Evolutionary conservation across 1,284 basidiomycete genomes (phyloP).

Genomic region (Gymnopus androsaceus): DNA sequence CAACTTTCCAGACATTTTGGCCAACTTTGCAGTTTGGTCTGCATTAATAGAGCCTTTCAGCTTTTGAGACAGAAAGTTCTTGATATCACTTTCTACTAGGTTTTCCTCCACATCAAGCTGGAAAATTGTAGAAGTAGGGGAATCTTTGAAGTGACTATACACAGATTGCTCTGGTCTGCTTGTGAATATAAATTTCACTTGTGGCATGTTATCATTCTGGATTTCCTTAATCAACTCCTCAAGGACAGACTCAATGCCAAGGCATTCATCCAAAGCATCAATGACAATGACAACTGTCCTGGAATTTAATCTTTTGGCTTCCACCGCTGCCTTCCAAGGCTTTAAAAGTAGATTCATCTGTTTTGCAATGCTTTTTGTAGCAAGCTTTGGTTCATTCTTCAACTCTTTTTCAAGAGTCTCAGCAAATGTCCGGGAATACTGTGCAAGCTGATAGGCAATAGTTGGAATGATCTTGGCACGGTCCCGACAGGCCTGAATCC

Average conservation of each 20-base stretch:
- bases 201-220: neutral
- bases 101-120: neutral
- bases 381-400: neutral
- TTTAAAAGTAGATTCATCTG: neutral
- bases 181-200: slow-evolving; percentile 5
- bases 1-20: neutral
- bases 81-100: neutral
- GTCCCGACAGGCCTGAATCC: neutral
- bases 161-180: neutral
- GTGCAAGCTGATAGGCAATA: slow-evolving; percentile 10
- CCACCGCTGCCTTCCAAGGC: neutral
- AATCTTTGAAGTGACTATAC: neutral
- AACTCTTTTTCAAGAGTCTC: neutral
- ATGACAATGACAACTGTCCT: neutral
- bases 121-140: neutral
- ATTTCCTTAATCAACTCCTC: neutral
- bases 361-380: neutral
- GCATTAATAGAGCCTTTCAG: neutral
- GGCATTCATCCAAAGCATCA: slow-evolving; percentile 7
- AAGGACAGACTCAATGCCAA: neutral
- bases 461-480: neutral
- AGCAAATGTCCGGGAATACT: slow-evolving; percentile 3
- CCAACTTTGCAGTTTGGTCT: neutral
- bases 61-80: neutral
- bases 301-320: neutral